Base-by-base conservation (phyloP, 1,139 yeast genomes). In the Pichia sp. region DNA sequence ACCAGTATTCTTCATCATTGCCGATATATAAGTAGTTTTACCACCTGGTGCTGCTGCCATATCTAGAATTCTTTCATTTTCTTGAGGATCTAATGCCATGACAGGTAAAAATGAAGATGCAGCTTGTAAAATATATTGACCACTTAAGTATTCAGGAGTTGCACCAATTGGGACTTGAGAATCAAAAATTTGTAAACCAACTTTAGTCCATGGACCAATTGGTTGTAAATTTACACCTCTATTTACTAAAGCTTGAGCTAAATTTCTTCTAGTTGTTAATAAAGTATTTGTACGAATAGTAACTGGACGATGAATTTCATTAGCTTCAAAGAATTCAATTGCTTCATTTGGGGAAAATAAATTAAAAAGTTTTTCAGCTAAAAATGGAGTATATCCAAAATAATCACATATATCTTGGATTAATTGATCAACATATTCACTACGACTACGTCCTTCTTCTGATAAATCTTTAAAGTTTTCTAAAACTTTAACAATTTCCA, bases 31-130 rank as follows among this genome's bases (percentile, higher is more conserved):
- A 2, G 99, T 92, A 10, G 98, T 89, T 63, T 94, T 94, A 67
- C 99, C 99, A 71, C 99, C 99, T 55, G 99, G 99, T 23, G 99
- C 97, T 48, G 98, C 95, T 36, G 99, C 98, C 98, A 94, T 94
- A 70, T 94, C 99, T 54, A 94, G 73, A 40, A 94, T 74, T 61
- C 98, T 82, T 68, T 94, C 99, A 62, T 86, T 82, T 66, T 89
- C 97, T 64, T 89, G 95, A 22, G 99, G 98, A 51, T 82, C 94
- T 56, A 94, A 72, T 0, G 99, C 99, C 90, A 94, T 87, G 23
- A 90, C 97, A 10, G 99, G 99, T 61, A 94, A 71, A 67, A 92
- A 92, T 5, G 97, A 90, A 6, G 97, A 90, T 28, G 99, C 99
- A 35, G 99, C 98, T 67, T 94, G 99, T 58, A 94, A 71, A 54